These are phyloP conservation scores for Eimeria acervulina DNA, from an alignment of 169 alveolate genomes.

Conservation along the genomic window DNA sequence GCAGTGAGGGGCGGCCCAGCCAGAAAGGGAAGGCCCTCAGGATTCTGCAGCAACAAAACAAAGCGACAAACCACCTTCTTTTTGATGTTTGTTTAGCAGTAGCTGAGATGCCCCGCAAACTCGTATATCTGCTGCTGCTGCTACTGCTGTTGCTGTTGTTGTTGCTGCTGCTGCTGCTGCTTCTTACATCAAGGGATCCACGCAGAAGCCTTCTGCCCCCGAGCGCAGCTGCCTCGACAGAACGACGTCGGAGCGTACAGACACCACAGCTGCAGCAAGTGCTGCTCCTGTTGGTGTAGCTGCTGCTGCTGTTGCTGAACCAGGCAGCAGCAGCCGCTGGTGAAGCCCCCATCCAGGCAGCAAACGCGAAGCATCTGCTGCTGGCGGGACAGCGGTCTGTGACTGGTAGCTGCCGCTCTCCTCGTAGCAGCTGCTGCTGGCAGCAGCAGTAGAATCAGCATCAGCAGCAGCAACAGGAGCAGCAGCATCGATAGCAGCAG, in stretches of 20 bases:
- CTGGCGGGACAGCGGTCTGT: no score
- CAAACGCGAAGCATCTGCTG: no score
- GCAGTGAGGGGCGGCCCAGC: conserved; percentile 8
- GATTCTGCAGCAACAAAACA: conserved; percentile 5
- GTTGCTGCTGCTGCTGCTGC: not conserved
- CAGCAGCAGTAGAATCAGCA: not conserved
- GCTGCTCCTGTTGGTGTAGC: conserved; percentile 21
- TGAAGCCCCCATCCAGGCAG: no score
- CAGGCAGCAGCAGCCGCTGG: no score
- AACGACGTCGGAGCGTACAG: conserved; percentile 41
- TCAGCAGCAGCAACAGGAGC: not conserved
- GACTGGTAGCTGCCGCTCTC: not conserved
- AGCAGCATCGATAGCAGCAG: not conserved
- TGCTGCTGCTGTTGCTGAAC: not conserved
- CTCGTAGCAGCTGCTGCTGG: not conserved
- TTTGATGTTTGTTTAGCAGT: not conserved
- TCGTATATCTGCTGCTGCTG: not conserved
- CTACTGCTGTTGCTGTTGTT: not conserved
- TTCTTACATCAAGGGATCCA: conserved; percentile 49
- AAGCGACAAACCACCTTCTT: no score
- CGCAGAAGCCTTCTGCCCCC: conserved; percentile 36
- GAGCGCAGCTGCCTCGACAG: not conserved
- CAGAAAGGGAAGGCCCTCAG: conserved; percentile 69
- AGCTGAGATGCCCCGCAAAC: no score
- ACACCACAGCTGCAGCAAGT: conserved; percentile 38